Evolutionary conservation across 2,329 filamentous ascomycete species (phyloP).

Genomic region (Raffaelea deltoideospora): DNA sequence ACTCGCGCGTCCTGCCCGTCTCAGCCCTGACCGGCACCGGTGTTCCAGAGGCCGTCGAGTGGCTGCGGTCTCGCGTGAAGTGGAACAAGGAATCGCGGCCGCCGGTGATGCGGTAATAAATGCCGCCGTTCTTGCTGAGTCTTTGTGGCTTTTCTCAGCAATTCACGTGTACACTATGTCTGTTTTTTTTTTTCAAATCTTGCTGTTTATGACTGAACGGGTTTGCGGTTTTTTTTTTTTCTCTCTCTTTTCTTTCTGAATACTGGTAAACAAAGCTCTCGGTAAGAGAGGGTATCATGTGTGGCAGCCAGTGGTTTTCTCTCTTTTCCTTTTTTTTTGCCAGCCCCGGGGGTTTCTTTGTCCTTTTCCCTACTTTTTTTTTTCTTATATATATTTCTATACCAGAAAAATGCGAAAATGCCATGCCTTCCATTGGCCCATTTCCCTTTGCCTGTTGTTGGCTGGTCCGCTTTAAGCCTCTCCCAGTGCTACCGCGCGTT

Average conservation of each 20-base stretch:
- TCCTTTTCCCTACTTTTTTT: background rate
- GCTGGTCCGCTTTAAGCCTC: background rate
- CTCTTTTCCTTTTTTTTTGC: background rate
- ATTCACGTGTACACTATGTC: background rate
- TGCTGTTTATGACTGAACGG: background rate
- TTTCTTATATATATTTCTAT: constrained; percentile 5
- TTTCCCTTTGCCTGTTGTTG: background rate
- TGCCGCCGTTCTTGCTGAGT: background rate
- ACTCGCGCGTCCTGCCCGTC: constrained; percentile 80
- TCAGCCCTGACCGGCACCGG: constrained; percentile 81
- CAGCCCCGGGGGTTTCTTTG: constrained; percentile 1
- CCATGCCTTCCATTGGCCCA: background rate
- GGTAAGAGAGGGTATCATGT: no score
- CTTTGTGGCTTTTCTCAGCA: background rate
- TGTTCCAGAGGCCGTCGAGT: constrained; percentile 91
- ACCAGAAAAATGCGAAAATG: background rate
- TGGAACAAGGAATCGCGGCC: constrained; percentile 94
- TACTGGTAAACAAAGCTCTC: no score
- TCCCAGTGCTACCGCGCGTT: constrained; percentile 53
- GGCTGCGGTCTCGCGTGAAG: constrained; percentile 79
- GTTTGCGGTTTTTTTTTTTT: background rate
- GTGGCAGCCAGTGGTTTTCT: background rate
- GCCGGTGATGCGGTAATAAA: constrained; percentile 73
- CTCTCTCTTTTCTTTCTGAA: background rate
- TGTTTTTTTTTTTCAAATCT: background rate